These are phyloP conservation scores for Pecoramyces ruminantium DNA, from an alignment of 192 early-diverging fungal species.

Conservation along the genomic window DNA sequence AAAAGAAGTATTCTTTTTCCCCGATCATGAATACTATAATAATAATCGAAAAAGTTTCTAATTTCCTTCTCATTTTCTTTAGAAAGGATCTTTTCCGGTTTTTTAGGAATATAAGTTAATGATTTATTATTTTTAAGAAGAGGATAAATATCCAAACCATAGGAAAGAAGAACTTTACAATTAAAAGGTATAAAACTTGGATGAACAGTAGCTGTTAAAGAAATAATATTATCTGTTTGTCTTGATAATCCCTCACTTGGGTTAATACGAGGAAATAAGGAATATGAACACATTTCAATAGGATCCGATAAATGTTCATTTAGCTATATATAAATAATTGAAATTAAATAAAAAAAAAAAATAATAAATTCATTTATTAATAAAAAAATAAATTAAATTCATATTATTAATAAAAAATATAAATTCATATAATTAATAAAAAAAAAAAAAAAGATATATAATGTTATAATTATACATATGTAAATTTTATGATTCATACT, in stretches of 20 bases:
- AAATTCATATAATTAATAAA: too few relatives aligned
- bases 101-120: background rate
- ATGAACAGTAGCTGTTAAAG: constrained; percentile 18
- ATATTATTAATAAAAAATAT: too few relatives aligned
- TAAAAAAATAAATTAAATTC: too few relatives aligned
- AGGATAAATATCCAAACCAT: constrained; percentile 6
- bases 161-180: constrained; percentile 11
- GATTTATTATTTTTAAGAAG: constrained; percentile 1
- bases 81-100: background rate
- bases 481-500: too few relatives aligned
- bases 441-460: too few relatives aligned
- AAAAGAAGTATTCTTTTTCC: background rate
- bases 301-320: constrained; percentile 13
- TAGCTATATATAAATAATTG: constrained; percentile 4
- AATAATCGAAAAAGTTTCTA: background rate
- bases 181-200: constrained; percentile 16
- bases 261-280: constrained; percentile 22
- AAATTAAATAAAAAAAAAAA: background rate
- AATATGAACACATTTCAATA: constrained; percentile 15
- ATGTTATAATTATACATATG: too few relatives aligned
- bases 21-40: background rate
- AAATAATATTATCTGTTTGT: constrained; percentile 12
- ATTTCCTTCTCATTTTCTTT: background rate
- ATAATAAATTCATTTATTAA: too few relatives aligned
- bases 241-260: constrained; percentile 10